phyloP scores from a whole-genome alignment of 495 filamentous ascomycete genomes.

The Penicillium malachiteum region DNA sequence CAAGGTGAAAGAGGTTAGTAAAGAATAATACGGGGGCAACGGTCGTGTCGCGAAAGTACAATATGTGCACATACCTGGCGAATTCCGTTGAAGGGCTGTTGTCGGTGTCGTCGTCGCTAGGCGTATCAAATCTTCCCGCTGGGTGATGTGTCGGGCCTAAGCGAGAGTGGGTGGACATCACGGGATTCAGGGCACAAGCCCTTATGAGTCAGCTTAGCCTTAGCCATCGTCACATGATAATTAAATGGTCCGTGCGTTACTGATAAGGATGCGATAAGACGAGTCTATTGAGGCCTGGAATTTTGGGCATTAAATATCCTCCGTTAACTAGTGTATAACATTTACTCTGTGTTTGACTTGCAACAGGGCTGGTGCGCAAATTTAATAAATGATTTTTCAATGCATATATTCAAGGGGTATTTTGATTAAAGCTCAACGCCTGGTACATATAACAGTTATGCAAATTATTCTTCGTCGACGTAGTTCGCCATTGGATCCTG shows the following conservation, averaged over 20 bases:
- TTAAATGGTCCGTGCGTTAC: background rate
- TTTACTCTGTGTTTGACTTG: background rate
- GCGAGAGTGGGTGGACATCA: slow-evolving; percentile 36
- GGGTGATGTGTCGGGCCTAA: slow-evolving; percentile 37
- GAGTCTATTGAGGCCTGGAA: background rate
- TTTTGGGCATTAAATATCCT: background rate
- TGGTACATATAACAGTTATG: slow-evolving; percentile 2
- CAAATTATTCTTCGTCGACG: slow-evolving; percentile 53
- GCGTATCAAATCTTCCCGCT: slow-evolving; percentile 45
- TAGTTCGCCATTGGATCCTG: slow-evolving; percentile 87
- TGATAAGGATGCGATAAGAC: too few species aligned
- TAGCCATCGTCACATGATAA: slow-evolving; percentile 6
- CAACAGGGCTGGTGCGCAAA: background rate
- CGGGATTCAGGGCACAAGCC: slow-evolving; percentile 36
- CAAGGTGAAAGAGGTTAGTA: slow-evolving; percentile 19
- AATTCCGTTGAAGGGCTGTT: slow-evolving; percentile 52
- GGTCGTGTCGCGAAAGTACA: slow-evolving; percentile 3
- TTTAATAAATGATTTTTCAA: background rate
- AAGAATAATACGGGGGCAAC: background rate
- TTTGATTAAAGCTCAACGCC: slow-evolving; percentile 23
- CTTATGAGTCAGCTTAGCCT: slow-evolving; percentile 26
- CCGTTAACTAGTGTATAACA: too few species aligned
- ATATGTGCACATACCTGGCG: slow-evolving; percentile 43
- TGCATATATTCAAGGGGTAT: slow-evolving; percentile 23
- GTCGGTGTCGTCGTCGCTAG: slow-evolving; percentile 52